Conservation (phyloP, 2,329 filamentous ascomycete species). For the Ophiostoma sp. region DNA sequence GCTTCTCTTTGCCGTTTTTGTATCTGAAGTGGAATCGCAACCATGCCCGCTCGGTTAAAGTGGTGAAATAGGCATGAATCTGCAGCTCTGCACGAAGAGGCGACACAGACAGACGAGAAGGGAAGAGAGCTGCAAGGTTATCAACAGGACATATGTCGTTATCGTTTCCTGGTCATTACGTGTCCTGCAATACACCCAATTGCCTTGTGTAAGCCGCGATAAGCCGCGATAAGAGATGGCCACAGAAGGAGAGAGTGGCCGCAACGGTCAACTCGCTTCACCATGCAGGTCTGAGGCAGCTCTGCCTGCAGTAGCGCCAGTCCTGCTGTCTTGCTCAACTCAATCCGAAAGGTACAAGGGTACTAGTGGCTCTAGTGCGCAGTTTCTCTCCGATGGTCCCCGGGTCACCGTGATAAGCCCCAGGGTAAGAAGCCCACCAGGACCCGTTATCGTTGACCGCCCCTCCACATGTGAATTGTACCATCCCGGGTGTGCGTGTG, state of each 20-base stretch:
- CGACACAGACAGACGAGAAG: neutral
- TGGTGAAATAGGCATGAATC: neutral
- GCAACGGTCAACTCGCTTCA: neutral
- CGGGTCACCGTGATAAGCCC: slow-evolving; percentile 4
- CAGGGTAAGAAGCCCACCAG: neutral
- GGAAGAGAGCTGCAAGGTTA: neutral
- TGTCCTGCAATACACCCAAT: neutral
- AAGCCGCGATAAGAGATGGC: neutral
- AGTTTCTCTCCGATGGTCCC: neutral
- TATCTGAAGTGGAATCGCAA: neutral
- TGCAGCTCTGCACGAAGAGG: neutral
- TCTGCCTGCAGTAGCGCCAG: neutral
- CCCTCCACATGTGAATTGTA: slow-evolving; percentile 8
- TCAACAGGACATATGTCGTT: neutral
- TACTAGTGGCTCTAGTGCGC: neutral
- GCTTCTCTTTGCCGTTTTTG: slow-evolving; percentile 3
- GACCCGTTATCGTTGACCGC: slow-evolving; percentile 8
- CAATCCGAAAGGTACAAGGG: neutral
- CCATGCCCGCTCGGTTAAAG: neutral
- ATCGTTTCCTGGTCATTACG: neutral
- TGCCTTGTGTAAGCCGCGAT: neutral
- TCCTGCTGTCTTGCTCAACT: neutral
- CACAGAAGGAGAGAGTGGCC: neutral
- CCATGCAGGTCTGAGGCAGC: neutral
- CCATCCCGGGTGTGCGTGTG: too few species aligned